Evolutionary conservation across 257 asterid species (phyloP), one percentile per base, ranked within the genome.

Genomic region (Jasminum sambac): DNA sequence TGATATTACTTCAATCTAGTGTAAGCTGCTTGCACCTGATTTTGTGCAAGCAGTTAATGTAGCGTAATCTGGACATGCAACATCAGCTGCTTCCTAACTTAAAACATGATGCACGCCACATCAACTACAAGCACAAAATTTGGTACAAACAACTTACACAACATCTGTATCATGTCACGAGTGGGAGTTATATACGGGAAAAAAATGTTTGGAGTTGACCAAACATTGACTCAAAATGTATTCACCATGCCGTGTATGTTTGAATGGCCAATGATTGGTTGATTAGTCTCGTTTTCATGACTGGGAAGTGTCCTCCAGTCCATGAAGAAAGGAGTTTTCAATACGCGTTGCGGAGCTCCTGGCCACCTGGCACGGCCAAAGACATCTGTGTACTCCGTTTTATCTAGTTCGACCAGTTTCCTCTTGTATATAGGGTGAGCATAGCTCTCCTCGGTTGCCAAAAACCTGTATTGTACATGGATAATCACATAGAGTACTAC

Each of bases 311-410:
- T 72, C 74, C 81, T 80, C 95, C 96, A 88, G 0, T 92, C 87
- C 84, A 78, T 44, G 83, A 83, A 90, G 77, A 87, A 92, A 0
- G 88, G 91, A n/a, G 96, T 90, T 77, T 79, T 74, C 34, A 92
- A 55, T 67, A 83, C 95, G 7, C 98, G 98, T 0, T 90, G 96
- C 61, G 96, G 96, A 26, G 98, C 98, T 25, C 75, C 90, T 0
- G 98, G 98, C 96, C 96, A 92, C 82, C 98, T 80, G 40, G 96
- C 96, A 2, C 98, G 96, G 10, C 98, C 98, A 76, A 86, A 92
- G 16, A 92, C 77, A 41, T 83, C 76, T 0, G 98, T 90, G 76
- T 92, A 90, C 85, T 87, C 95, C 0, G 98, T 88, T 65, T 87
- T 70, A 61, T 82, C 83, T 25, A 76, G 69, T 66, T 92, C 96